Evolutionary conservation across 768 basidiomycete species (phyloP).

Genomic region (Calvatia gigantea): DNA sequence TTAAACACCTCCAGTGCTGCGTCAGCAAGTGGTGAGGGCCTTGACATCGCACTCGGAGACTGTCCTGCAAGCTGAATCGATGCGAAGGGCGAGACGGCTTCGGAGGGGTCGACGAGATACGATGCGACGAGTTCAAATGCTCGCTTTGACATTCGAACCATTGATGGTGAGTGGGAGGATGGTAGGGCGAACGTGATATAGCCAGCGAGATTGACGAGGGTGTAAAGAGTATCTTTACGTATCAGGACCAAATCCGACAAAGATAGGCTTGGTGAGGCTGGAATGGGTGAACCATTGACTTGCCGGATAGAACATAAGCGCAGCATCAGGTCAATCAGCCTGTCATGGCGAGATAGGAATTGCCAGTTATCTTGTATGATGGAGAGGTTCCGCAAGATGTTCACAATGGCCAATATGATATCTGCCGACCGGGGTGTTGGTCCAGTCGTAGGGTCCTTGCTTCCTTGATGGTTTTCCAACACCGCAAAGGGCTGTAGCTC

Average conservation of each 20-base stretch:
- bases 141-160: conserved; percentile 48
- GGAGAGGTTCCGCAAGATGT: conserved; percentile 87
- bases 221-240: conserved; percentile 74
- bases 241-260: conserved; percentile 67
- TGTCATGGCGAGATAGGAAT: conserved; percentile 61
- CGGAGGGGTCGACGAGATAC: conserved; percentile 67
- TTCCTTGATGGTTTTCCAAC: conserved; percentile 45
- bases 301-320: conserved; percentile 58
- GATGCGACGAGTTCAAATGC: conserved; percentile 69
- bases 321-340: conserved; percentile 63
- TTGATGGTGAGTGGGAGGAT: conserved; percentile 35
- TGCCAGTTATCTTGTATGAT: conserved; percentile 65
- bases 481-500: conserved; percentile 59
- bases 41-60: conserved; percentile 35
- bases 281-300: conserved; percentile 29
- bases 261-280: conserved; percentile 59
- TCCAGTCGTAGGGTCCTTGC: conserved; percentile 45
- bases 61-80: conserved; percentile 52
- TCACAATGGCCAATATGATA: conserved; percentile 63
- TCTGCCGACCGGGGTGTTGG: conserved; percentile 68
- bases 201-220: conserved; percentile 59
- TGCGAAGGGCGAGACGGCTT: conserved; percentile 60
- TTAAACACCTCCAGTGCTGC: conserved; percentile 83
- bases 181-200: conserved; percentile 44
- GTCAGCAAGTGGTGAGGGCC: conserved; percentile 63